Evolutionary conservation across 2,329 filamentous ascomycete species (phyloP).

Genomic region (Alternaria ethzedia): DNA sequence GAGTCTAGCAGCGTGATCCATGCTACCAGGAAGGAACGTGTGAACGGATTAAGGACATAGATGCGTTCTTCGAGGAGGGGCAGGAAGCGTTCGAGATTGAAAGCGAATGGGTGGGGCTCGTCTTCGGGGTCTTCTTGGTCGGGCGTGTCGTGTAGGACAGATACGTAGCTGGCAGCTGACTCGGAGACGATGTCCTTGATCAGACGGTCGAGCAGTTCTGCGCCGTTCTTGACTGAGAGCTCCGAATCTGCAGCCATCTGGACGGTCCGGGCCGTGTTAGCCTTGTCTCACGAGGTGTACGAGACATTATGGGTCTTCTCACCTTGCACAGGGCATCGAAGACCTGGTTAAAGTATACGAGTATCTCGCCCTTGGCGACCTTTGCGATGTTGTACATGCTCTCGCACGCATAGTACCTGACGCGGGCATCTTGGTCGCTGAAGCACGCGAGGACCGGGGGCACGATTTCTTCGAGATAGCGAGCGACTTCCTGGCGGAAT

Average conservation of each 20-base stretch:
- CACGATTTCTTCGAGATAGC: conserved; percentile 91
- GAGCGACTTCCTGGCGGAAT: conserved; percentile 76
- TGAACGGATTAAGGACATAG: conserved; percentile 92
- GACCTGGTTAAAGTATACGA: conserved; percentile 97
- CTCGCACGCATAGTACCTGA: conserved; percentile 97
- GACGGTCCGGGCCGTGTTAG: conserved; percentile 24
- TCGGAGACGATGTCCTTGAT: conserved; percentile 97
- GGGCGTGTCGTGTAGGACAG: conserved; percentile 73
- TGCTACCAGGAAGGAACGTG: conserved; percentile 90
- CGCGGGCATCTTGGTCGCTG: conserved; percentile 94
- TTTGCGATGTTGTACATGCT: conserved; percentile 99
- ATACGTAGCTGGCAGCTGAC: conserved; percentile 93
- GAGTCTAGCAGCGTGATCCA: conserved; percentile 96
- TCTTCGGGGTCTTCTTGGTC: conserved; percentile 50
- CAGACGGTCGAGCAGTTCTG: conserved; percentile 90
- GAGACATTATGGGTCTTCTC: neutral
- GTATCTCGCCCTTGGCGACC: conserved; percentile 95
- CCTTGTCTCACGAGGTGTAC: neutral
- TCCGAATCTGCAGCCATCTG: conserved; percentile 95
- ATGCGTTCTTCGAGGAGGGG: conserved; percentile 93
- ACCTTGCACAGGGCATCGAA: conserved; percentile 98
- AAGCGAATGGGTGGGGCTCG: conserved; percentile 61
- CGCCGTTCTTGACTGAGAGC: conserved; percentile 96
- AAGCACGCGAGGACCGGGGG: conserved; percentile 97
- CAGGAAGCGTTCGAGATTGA: conserved; percentile 89